Base-by-base conservation (phyloP, 345 rosid species). In the Combretum micranthum region DNA sequence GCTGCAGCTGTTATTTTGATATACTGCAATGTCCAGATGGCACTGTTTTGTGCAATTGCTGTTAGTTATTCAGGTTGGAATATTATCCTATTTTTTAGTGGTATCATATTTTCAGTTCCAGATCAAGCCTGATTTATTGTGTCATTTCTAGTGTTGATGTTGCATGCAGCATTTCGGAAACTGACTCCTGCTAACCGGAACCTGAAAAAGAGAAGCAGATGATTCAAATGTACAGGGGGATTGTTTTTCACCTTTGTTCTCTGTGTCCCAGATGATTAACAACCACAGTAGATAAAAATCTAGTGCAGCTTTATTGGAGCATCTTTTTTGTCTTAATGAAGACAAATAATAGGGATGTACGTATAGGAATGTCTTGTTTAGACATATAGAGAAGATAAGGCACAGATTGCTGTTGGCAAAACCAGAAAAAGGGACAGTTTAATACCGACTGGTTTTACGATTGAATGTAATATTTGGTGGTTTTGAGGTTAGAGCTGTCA, bases 141-240 rank as follows among this genome's bases (percentile, higher is more conserved):
- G 26, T 43, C 37, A 11, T 45, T 46, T 69, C 66, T 66, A 93
- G 96, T 77, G 46, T 77, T 80, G 84, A 62, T 93, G 58, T 64
- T 80, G 75, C 99, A 93, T 64, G 90, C 94, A 20, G 80, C 91
- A 23, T 83, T 83, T 52, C 81, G 95, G 58, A 89, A 87, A 75
- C 82, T 89, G 63, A 71, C 90, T 20, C 80, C 84, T 8, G 52
- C 68, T 32, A 80, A 75, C 78, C 87, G 76, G 64, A 80, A 78
- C 53, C 53, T 76, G 32, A 50, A 60, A 72, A 37, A 46, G 52
- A 39, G 56, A 43, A 57, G 39, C 32, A 64, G 50, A 47, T 56
- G 52, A 25, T 20, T 45, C 1, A 39, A 53, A 52, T 20, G 19
- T 11, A 22, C 39, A 32, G 39, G 39, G 9, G 39, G 5, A 19